Evolutionary conservation across 345 rosid genomes (phyloP).

Genomic region (Euphorbia lathyris): DNA sequence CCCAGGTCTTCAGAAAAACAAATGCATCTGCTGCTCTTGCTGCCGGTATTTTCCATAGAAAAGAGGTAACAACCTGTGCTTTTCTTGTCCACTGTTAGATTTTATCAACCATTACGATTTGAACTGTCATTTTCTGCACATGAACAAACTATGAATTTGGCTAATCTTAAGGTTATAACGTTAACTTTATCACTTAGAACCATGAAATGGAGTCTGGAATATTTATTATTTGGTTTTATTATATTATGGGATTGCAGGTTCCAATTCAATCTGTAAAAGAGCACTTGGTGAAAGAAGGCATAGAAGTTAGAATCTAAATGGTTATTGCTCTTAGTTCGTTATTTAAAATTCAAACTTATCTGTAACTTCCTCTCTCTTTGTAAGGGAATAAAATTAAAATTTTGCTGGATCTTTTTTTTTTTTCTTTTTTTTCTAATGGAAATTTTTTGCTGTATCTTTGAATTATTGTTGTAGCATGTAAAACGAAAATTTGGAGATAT

Average conservation of each 20-base stretch:
- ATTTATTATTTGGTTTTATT: background rate
- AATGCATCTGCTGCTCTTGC: slow-evolving; percentile 97
- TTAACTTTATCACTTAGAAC: background rate
- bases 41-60: slow-evolving; percentile 95
- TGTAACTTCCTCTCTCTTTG: background rate
- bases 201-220: background rate
- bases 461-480: background rate
- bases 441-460: background rate
- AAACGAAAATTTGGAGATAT: background rate
- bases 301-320: slow-evolving; percentile 67
- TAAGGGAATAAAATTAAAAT: background rate
- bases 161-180: background rate
- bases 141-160: background rate
- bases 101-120: background rate
- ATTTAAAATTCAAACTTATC: background rate
- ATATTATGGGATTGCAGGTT: slow-evolving; percentile 49
- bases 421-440: no score
- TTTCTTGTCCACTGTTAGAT: background rate
- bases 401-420: background rate
- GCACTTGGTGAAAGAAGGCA: slow-evolving; percentile 58
- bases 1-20: slow-evolving; percentile 71
- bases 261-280: slow-evolving; percentile 73
- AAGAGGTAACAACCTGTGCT: slow-evolving; percentile 54
- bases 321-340: no score
- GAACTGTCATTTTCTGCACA: background rate